Conservation (phyloP, 257 asterid genomes). For the Solanum acaule region DNA sequence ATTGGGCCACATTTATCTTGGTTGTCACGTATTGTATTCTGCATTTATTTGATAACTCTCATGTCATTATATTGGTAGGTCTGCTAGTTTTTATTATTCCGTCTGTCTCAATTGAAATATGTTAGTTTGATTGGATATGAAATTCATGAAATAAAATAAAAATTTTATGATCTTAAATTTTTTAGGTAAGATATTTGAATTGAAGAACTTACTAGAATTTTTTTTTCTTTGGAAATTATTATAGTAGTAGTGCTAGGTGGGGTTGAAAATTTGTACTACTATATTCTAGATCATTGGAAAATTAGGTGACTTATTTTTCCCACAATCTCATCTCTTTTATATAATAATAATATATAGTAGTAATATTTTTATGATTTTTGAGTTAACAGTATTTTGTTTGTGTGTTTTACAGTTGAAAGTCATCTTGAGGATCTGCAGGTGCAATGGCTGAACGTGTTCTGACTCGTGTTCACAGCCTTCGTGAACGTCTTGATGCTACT, state of each 20-base stretch:
- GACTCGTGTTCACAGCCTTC: slow-evolving; percentile 88
- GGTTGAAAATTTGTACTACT: slow-evolving; percentile 1
- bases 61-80: slow-evolving; percentile 12
- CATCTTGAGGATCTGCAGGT: slow-evolving; percentile 2
- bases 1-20: not conserved
- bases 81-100: not conserved
- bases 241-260: slow-evolving; percentile 7
- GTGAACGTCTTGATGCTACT: slow-evolving; percentile 82
- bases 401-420: slow-evolving; percentile 1
- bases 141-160: not conserved
- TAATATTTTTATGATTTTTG: not conserved
- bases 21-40: not conserved
- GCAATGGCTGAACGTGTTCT: slow-evolving; percentile 80
- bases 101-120: too few species aligned
- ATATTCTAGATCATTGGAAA: slow-evolving; percentile 16
- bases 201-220: too few species aligned
- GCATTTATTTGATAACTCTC: not conserved
- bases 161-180: too few species aligned
- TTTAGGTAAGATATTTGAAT: too few species aligned
- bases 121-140: too few species aligned
- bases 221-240: too few species aligned
- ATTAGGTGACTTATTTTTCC: slow-evolving; percentile 14
- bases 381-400: slow-evolving; percentile 10
- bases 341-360: not conserved
- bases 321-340: not conserved